These are phyloP conservation scores for Pistacia integerrima DNA, from an alignment of 345 rosid genomes.

Conservation along the genomic window DNA sequence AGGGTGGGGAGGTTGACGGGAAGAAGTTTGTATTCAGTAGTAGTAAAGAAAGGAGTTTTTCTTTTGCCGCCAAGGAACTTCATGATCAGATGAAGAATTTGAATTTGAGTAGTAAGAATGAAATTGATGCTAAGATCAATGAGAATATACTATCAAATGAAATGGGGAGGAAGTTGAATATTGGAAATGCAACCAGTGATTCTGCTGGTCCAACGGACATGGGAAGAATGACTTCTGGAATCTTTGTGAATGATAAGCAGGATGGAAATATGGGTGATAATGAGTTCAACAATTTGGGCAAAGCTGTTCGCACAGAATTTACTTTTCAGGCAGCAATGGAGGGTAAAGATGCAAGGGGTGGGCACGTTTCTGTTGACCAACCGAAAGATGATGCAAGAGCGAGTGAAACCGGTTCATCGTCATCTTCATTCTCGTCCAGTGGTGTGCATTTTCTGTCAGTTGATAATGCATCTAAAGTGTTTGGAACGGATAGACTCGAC, in stretches of 20 bases:
- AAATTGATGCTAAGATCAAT: slow-evolving; percentile 13
- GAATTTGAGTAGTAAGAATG: slow-evolving; percentile 34
- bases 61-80: slow-evolving; percentile 35
- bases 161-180: slow-evolving; percentile 58
- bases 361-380: slow-evolving; percentile 34
- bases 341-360: slow-evolving; percentile 24
- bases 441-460: slow-evolving; percentile 26
- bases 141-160: slow-evolving; percentile 43
- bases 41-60: slow-evolving; percentile 19
- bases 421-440: slow-evolving; percentile 19
- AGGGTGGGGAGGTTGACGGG: slow-evolving; percentile 16
- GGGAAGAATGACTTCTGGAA: slow-evolving; percentile 30
- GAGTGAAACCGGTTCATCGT: slow-evolving; percentile 19
- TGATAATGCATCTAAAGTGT: slow-evolving; percentile 23
- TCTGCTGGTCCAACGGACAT: slow-evolving; percentile 30
- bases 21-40: slow-evolving; percentile 21
- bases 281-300: slow-evolving; percentile 25
- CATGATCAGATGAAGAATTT: slow-evolving; percentile 48
- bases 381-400: slow-evolving; percentile 16
- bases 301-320: slow-evolving; percentile 31
- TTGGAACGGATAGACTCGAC: slow-evolving; percentile 28
- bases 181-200: slow-evolving; percentile 33
- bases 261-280: slow-evolving; percentile 31
- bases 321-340: slow-evolving; percentile 37
- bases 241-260: slow-evolving; percentile 27